Conservation (phyloP, 75 land plant genomes). For the Cunninghamia lanceolata region DNA sequence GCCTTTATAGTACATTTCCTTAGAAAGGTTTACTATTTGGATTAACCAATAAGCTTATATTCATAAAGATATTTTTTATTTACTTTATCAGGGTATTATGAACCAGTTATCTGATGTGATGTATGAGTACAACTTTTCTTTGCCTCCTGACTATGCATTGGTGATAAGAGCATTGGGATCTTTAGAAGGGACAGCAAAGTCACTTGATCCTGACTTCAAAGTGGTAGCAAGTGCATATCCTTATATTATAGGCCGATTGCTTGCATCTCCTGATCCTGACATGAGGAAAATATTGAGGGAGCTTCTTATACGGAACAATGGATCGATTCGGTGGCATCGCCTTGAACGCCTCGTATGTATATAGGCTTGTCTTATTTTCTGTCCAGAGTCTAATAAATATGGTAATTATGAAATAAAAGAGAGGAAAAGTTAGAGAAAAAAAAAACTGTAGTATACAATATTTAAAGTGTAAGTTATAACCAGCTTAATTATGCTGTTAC, state of each 20-base stretch:
- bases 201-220: slow-evolving; percentile 88
- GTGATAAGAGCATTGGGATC: slow-evolving; percentile 96
- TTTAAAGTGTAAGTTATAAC: not conserved
- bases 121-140: slow-evolving; percentile 88
- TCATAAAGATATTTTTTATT: not conserved
- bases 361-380: not conserved
- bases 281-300: slow-evolving; percentile 93
- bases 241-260: slow-evolving; percentile 89
- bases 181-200: slow-evolving; percentile 96
- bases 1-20: not conserved
- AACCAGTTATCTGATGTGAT: slow-evolving; percentile 85
- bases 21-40: not conserved
- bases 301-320: slow-evolving; percentile 81
- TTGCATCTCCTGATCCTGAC: slow-evolving; percentile 88
- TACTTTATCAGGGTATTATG: slow-evolving; percentile 73
- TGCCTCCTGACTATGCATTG: slow-evolving; percentile 95
- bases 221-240: slow-evolving; percentile 97
- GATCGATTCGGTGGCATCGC: slow-evolving; percentile 95
- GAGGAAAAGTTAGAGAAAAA: not conserved
- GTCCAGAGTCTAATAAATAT: not conserved
- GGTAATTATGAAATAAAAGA: not conserved
- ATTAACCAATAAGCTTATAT: not conserved
- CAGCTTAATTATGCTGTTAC: not conserved
- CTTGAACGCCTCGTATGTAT: slow-evolving; percentile 76
- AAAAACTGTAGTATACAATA: not conserved